A percentile compares a stretch with the other conserved stretches of the same genome.
phyloP scores from a whole-genome alignment of 208 protist species.

The Strigomonas culicis region DNA sequence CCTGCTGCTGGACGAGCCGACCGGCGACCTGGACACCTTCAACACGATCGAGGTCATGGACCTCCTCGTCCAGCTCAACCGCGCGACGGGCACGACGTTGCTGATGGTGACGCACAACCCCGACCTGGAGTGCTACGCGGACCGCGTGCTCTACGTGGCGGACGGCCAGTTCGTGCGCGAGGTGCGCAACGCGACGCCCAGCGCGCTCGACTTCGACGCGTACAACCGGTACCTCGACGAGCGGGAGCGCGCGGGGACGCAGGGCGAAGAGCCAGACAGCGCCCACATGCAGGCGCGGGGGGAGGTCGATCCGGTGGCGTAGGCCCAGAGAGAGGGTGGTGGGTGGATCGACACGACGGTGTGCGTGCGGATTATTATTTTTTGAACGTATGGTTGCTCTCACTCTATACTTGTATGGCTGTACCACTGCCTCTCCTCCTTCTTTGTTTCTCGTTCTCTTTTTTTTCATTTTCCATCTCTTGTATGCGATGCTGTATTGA shows the following conservation, averaged over 20 bases:
- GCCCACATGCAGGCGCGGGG: no score
- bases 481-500: no score
- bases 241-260: slow-evolving; percentile 25
- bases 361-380: slow-evolving; percentile 2
- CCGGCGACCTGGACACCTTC: slow-evolving; percentile 94
- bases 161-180: slow-evolving; percentile 92
- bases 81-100: slow-evolving; percentile 88
- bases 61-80: slow-evolving; percentile 95
- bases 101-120: slow-evolving; percentile 98
- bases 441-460: not conserved
- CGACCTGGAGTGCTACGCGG: slow-evolving; percentile 97
- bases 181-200: slow-evolving; percentile 85
- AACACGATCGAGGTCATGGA: slow-evolving; percentile 98
- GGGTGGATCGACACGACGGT: no score
- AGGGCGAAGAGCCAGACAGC: no score
- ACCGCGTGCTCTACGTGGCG: slow-evolving; percentile 93
- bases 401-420: no score
- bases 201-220: slow-evolving; percentile 54
- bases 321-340: no score
- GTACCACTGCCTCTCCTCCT: no score
- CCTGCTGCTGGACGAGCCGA: slow-evolving; percentile 96
- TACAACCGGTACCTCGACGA: slow-evolving; percentile 79
- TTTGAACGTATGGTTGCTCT: not conserved
- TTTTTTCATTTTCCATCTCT: no score
- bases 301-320: no score